Evolutionary conservation across 148 eudicot species (phyloP).

Genomic region (Arbutus unedo): DNA sequence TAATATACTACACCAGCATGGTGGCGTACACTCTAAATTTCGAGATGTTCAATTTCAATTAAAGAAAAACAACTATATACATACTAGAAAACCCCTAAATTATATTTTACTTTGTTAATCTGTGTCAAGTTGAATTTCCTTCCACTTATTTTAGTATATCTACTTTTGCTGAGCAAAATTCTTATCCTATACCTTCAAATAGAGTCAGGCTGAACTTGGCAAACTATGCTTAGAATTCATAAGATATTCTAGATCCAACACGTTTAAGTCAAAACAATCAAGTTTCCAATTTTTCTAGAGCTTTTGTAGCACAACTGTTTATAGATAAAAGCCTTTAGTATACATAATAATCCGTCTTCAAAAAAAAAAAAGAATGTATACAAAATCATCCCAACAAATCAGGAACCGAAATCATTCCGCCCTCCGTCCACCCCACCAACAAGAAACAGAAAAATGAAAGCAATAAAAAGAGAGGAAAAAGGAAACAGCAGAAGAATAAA

Average conservation of each 20-base stretch:
- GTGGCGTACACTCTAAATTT: not conserved
- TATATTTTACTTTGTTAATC: not conserved
- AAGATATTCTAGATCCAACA: not conserved
- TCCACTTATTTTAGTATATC: not conserved
- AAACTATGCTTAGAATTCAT: not conserved
- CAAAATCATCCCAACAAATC: not conserved
- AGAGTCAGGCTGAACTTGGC: not conserved
- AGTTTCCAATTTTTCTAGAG: not conserved
- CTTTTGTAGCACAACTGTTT: not conserved
- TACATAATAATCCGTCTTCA: too few relatives aligned
- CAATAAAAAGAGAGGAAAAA: not conserved
- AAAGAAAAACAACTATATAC: not conserved
- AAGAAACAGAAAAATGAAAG: slow-evolving; percentile 2
- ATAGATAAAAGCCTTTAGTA: not conserved
- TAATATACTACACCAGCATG: not conserved
- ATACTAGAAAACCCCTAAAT: not conserved
- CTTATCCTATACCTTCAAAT: not conserved
- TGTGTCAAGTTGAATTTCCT: not conserved
- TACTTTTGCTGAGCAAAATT: not conserved
- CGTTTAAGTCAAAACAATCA: not conserved
- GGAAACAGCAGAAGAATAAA: not conserved
- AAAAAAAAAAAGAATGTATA: not conserved
- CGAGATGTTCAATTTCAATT: not conserved
- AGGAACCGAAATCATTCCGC: not conserved
- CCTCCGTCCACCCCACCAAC: not conserved